Evolutionary conservation across 2,329 filamentous ascomycete species (phyloP).

Genomic region (Colletotrichum incanum): DNA sequence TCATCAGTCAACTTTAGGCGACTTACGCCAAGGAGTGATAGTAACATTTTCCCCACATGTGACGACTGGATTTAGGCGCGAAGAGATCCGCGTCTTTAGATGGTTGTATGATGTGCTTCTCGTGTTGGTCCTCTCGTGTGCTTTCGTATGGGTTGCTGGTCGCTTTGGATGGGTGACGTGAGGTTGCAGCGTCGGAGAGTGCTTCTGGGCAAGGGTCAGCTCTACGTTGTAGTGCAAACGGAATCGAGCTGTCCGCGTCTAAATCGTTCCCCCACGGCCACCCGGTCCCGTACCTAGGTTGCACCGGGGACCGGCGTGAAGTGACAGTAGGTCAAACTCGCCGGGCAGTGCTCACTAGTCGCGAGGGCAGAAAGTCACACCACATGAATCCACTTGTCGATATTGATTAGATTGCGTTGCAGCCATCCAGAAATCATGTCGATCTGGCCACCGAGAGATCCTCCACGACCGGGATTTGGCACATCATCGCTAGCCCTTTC

Average conservation of each 20-base stretch:
- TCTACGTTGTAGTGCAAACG: conserved; percentile 23
- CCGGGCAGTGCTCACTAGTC: conserved; percentile 9
- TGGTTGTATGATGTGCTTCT: conserved; percentile 24
- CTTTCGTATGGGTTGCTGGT: conserved; percentile 12
- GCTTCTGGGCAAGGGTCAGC: conserved; percentile 13
- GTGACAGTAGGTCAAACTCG: not conserved
- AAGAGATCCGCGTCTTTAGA: conserved; percentile 19
- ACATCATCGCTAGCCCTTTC: conserved; percentile 1
- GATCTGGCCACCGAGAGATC: conserved; percentile 15
- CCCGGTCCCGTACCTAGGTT: conserved; percentile 17
- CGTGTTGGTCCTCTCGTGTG: conserved; percentile 8
- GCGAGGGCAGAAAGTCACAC: conserved; percentile 35
- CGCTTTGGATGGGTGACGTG: conserved; percentile 26
- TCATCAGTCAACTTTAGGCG: conserved; percentile 12
- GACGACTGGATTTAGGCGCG: conserved; percentile 28
- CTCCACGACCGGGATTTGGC: not conserved
- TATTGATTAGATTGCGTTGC: conserved; percentile 40
- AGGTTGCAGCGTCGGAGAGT: conserved; percentile 31
- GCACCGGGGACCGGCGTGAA: not conserved
- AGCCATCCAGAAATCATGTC: conserved; percentile 24
- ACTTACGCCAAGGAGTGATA: not conserved
- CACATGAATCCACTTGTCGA: conserved; percentile 15
- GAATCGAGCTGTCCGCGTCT: conserved; percentile 40
- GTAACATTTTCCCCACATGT: not conserved
- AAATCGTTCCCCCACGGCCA: conserved; percentile 15